Conservation (phyloP, 495 filamentous ascomycete species). For the Neurospora sp. region DNA sequence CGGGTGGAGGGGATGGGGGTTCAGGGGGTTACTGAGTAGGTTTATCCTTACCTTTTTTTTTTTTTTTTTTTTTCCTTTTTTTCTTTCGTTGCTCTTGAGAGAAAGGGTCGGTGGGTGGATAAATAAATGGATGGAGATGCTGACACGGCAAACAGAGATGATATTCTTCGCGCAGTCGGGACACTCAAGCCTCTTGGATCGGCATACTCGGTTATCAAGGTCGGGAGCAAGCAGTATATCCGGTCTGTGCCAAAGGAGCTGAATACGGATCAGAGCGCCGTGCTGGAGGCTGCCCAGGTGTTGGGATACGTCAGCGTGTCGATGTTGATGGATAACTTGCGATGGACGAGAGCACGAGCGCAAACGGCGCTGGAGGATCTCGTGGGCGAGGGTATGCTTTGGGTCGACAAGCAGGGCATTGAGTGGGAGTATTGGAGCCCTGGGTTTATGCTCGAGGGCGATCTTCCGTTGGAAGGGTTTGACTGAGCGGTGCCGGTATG, state of each 20-base stretch:
- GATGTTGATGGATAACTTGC: slow-evolving; percentile 85
- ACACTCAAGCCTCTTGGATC: slow-evolving; percentile 81
- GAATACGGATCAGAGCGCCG: slow-evolving; percentile 85
- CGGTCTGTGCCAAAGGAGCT: slow-evolving; percentile 92
- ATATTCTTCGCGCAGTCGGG: slow-evolving; percentile 80
- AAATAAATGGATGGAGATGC: not conserved
- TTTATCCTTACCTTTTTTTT: not conserved
- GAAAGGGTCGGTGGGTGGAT: not conserved
- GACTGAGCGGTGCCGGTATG: not conserved
- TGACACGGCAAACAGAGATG: slow-evolving; percentile 49
- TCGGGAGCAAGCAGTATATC: slow-evolving; percentile 80
- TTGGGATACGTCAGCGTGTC: slow-evolving; percentile 82
- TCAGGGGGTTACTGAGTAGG: slow-evolving; percentile 56
- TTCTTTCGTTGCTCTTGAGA: not conserved
- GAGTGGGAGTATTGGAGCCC: slow-evolving; percentile 98
- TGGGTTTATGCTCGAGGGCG: slow-evolving; percentile 38
- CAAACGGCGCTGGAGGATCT: slow-evolving; percentile 86
- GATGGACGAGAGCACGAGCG: slow-evolving; percentile 75
- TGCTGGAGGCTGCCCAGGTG: slow-evolving; percentile 77
- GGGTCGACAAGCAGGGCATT: slow-evolving; percentile 77
- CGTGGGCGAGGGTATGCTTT: slow-evolving; percentile 82
- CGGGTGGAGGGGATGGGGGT: slow-evolving; percentile 67
- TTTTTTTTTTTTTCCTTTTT: not conserved
- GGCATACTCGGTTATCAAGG: slow-evolving; percentile 68
- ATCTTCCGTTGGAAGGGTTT: not conserved